A percentile compares a stretch with the other conserved stretches of the same genome.
Conservation (phyloP, 148 eudicot species). For the Rhododendron williamsianum region DNA sequence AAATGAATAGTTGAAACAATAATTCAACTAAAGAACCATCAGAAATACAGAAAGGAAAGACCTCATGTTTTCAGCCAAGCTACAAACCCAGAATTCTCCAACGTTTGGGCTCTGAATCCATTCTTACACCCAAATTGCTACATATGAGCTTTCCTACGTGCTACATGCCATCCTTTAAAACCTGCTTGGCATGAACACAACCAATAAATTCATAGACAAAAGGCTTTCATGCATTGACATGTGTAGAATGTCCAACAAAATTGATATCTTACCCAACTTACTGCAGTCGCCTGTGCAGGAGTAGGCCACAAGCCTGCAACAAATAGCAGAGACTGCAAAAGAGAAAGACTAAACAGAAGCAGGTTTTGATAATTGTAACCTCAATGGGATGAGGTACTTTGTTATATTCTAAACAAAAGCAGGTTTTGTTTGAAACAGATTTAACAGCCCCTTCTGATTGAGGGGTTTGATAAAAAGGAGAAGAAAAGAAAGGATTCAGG, state of each 20-base stretch:
- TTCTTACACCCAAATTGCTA: slow-evolving; percentile 91
- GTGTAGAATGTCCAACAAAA: not conserved
- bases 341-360: slow-evolving; percentile 25
- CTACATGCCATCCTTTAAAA: slow-evolving; percentile 96
- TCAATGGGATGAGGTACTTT: not conserved
- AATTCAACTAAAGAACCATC: not conserved
- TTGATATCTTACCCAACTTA: slow-evolving; percentile 77
- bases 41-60: not conserved
- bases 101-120: slow-evolving; percentile 97
- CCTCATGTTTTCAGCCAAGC: not conserved
- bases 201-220: not conserved
- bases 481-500: not conserved
- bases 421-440: no score
- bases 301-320: slow-evolving; percentile 99
- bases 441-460: no score
- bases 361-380: not conserved
- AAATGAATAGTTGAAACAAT: not conserved
- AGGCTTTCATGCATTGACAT: slow-evolving; percentile 6
- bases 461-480: not conserved
- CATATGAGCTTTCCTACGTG: slow-evolving; percentile 94
- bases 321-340: slow-evolving; percentile 93
- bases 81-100: slow-evolving; percentile 85
- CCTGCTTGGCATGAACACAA: slow-evolving; percentile 33
- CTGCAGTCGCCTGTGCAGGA: slow-evolving; percentile 95
- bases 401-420: not conserved